A percentile compares a stretch with the other conserved stretches of the same genome.
These are phyloP conservation scores for Alternaria brassicae DNA, from an alignment of 2,329 filamentous ascomycete genomes.

Conservation along the genomic window DNA sequence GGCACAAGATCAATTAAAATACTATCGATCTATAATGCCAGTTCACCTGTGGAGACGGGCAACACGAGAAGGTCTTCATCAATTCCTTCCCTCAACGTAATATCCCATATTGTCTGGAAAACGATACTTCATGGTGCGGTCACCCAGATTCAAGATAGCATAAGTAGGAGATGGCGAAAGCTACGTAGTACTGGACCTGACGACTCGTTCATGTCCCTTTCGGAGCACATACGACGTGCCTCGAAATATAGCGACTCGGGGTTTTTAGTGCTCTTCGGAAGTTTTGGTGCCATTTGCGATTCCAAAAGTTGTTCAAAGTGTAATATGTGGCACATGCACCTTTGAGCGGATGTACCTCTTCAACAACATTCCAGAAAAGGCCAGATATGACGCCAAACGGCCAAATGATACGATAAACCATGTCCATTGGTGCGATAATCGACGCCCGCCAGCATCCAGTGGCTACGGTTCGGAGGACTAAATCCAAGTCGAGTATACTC, in stretches of 20 bases:
- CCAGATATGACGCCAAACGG: neutral
- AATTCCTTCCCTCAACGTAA: neutral
- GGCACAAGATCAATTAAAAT: neutral
- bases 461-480: neutral
- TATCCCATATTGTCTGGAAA: neutral
- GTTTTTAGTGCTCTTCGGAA: neutral
- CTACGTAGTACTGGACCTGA: slow-evolving; percentile 1
- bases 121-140: neutral
- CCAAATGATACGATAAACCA: neutral
- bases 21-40: neutral
- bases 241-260: neutral
- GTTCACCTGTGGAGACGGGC: neutral
- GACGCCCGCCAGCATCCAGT: neutral
- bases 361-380: neutral
- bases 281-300: slow-evolving; percentile 1
- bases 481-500: neutral
- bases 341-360: neutral
- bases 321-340: neutral
- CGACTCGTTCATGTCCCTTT: neutral
- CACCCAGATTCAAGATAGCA: neutral
- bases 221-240: neutral
- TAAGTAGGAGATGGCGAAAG: neutral
- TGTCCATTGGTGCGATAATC: neutral
- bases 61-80: neutral
- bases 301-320: slow-evolving; percentile 1